Evolutionary conservation across 352 stramenopile genomes (phyloP).

Genomic region (Globisporangium nodosum): DNA sequence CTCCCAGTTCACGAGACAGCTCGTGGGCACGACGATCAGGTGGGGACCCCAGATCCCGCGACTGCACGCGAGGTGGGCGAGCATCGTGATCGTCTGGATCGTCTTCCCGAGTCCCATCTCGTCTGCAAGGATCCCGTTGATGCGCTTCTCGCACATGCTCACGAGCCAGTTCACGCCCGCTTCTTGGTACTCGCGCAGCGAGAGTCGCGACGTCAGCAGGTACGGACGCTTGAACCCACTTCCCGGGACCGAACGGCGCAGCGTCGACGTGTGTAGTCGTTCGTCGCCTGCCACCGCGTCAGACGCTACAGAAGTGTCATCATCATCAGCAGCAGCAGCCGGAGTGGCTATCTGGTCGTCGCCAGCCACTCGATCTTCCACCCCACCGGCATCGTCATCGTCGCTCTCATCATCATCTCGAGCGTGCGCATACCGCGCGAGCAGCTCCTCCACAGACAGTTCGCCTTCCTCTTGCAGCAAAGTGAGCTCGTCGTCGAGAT

Average conservation of each 20-base stretch:
- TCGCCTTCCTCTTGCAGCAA: conserved; percentile 77
- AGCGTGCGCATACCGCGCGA: conserved; percentile 44
- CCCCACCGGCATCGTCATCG: neutral
- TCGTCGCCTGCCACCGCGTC: neutral
- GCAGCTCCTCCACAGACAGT: conserved; percentile 87
- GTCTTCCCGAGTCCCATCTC: conserved; percentile 97
- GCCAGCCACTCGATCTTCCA: neutral
- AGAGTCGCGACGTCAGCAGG: conserved; percentile 56
- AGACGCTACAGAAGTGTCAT: neutral
- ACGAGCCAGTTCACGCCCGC: conserved; percentile 97
- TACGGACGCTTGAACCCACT: conserved; percentile 56
- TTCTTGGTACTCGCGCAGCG: conserved; percentile 76
- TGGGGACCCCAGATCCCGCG: conserved; percentile 96
- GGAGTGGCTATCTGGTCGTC: neutral
- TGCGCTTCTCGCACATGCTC: conserved; percentile 93
- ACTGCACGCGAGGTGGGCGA: conserved; percentile 92
- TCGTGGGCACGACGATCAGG: conserved; percentile 98
- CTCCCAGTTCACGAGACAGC: conserved; percentile 98
- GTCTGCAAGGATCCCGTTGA: conserved; percentile 99
- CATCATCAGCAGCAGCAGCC: neutral
- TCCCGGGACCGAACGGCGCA: neutral
- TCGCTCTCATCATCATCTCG: conserved; percentile 5
- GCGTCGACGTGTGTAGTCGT: no score
- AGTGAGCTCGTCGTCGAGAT: conserved; percentile 62
- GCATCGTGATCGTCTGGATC: conserved; percentile 98